phyloP scores from a whole-genome alignment of 2,329 filamentous ascomycete genomes.

The Helotiales sp. region DNA sequence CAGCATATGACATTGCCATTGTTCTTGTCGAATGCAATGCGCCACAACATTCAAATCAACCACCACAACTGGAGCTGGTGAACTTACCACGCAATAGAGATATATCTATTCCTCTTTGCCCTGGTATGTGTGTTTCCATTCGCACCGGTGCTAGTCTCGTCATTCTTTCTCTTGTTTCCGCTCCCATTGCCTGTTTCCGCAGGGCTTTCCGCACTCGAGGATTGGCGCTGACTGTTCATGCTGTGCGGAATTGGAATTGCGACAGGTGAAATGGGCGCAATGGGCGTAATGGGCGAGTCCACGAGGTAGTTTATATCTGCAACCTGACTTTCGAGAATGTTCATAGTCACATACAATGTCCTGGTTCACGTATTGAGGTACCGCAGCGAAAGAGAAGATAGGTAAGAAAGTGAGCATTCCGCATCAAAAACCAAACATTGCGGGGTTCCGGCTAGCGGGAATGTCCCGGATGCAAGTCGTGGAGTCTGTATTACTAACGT shows the following conservation, averaged over 20 bases:
- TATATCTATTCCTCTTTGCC: slow-evolving; percentile 45
- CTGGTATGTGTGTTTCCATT: slow-evolving; percentile 39
- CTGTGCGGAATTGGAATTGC: slow-evolving; percentile 19
- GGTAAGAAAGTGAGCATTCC: not conserved
- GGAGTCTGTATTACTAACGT: not conserved
- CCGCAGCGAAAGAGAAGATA: not conserved
- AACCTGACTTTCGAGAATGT: slow-evolving; percentile 43
- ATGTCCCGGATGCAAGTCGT: not conserved
- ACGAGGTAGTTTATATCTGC: slow-evolving; percentile 42
- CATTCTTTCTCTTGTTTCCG: slow-evolving; percentile 43
- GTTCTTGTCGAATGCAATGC: not conserved
- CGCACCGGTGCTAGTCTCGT: slow-evolving; percentile 28
- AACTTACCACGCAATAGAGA: slow-evolving; percentile 45
- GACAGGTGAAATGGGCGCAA: slow-evolving; percentile 28
- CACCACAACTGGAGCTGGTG: not conserved
- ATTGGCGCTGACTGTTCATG: slow-evolving; percentile 38
- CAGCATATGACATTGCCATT: slow-evolving; percentile 9
- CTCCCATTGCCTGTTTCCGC: slow-evolving; percentile 36
- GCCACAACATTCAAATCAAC: not conserved
- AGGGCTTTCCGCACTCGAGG: slow-evolving; percentile 41
- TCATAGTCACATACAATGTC: slow-evolving; percentile 42
- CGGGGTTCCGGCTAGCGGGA: slow-evolving; percentile 20
- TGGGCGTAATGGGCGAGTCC: slow-evolving; percentile 39
- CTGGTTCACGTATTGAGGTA: not conserved
- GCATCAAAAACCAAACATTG: slow-evolving; percentile 8